phyloP scores from a whole-genome alignment of 306 rosid genomes.

The Trichosanthes truncata region DNA sequence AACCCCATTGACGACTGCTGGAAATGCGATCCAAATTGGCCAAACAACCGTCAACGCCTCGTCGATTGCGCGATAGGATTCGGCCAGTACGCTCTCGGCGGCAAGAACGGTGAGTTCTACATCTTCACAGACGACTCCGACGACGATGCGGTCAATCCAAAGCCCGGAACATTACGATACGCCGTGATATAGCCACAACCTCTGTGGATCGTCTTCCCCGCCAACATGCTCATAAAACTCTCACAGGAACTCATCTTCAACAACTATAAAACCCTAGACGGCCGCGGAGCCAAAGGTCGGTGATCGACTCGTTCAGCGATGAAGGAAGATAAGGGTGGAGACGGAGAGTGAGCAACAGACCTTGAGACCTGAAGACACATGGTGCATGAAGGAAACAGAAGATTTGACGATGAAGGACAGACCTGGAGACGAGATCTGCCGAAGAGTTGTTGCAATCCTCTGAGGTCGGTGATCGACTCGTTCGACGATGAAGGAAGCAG shows the following conservation, averaged over 20 bases:
- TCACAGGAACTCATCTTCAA: conserved; percentile 84
- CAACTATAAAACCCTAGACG: conserved; percentile 81
- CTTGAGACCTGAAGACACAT: too few relatives aligned
- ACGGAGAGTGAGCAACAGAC: too few relatives aligned
- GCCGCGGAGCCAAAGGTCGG: conserved; percentile 94
- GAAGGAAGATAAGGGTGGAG: too few relatives aligned
- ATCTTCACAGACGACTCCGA: conserved; percentile 74
- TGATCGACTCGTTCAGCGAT: too few relatives aligned
- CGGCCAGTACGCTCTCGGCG: conserved; percentile 92
- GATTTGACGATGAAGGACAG: too few relatives aligned
- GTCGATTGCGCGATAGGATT: conserved; percentile 94
- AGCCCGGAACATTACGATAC: conserved; percentile 64
- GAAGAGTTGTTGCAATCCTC: too few relatives aligned
- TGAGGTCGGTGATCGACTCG: too few relatives aligned
- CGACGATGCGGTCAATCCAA: conserved; percentile 74
- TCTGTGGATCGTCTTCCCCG: conserved; percentile 78
- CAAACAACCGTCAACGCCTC: conserved; percentile 67
- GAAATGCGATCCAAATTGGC: conserved; percentile 97
- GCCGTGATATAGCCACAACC: conserved; percentile 64
- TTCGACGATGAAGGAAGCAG: too few relatives aligned
- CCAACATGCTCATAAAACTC: conserved; percentile 70
- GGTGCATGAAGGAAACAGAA: too few relatives aligned
- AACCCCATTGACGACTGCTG: conserved; percentile 97
- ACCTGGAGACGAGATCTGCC: too few relatives aligned
- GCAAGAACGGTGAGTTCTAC: conserved; percentile 73